Base-by-base conservation (phyloP, 768 basidiomycete species). In the Gymnopilus dilepis region DNA sequence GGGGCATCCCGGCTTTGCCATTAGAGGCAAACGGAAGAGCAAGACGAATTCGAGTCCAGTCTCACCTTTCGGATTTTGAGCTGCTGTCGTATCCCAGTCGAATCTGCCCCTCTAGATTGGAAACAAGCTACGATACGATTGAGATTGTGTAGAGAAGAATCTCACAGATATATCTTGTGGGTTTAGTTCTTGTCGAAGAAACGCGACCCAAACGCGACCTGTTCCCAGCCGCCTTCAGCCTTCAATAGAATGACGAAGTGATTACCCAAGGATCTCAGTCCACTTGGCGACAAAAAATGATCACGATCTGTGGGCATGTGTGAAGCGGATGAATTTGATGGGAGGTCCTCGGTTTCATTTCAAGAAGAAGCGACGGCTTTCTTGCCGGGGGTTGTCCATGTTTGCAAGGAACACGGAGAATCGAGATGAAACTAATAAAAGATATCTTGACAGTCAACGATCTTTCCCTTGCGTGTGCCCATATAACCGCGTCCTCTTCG, bases 401-500 rank as follows among this genome's bases (percentile, higher is more conserved):
- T 50, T 26, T 50, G 47, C 28, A 50, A 50, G 47, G 30, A 50
- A 50, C 30, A 11, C 47, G 47, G 47, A 50, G 47, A 50, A 17
- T 50, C 45, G 22, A 54, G 52, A 40, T 37, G 17, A 38, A 54
- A 54, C 34, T 37, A 54, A 54, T 38, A 15, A 37, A 26, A 37
- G 33, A 22, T 54, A 54, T 33, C 11, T 34, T 26, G 52, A 37
- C 38, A 54, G 19, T 54, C 19, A 24, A 37, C 26, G 30, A 52
- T 52, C 34, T 54, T 24, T 53, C 31, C 51, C 33, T 53, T 13
- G 45, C 45, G 45, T 17, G 47, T 21, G 21, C 37, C 37, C 22
- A 54, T 54, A 54, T 37, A 53, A 54, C 40, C 52, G 52, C 34
- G 22, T 9, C 13, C 52, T 54, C 31, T 13, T 54, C 52, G 37